phyloP scores from a whole-genome alignment of 441 rosid genomes.

The Eruca vesicaria region DNA sequence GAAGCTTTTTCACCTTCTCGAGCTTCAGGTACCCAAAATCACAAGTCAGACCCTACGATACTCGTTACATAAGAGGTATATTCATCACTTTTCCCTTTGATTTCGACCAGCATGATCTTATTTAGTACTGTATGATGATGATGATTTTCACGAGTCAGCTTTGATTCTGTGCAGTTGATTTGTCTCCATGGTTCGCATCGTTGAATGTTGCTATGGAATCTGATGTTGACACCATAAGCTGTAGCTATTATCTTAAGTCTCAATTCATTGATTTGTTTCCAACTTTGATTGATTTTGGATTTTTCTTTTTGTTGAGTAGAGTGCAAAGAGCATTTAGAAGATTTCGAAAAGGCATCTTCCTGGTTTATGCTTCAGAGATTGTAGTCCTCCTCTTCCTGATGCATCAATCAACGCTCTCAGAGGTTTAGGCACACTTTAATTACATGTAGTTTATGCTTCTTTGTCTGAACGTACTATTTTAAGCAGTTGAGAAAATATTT shows the following conservation, averaged over 20 bases:
- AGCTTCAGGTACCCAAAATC: slow-evolving; percentile 80
- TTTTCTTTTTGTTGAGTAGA: slow-evolving; percentile 34
- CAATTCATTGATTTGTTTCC: neutral
- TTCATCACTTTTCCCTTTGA: neutral
- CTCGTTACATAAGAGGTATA: slow-evolving; percentile 84
- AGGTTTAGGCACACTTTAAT: too few species aligned
- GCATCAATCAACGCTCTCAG: slow-evolving; percentile 49
- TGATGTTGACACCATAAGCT: slow-evolving; percentile 80
- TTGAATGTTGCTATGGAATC: slow-evolving; percentile 67
- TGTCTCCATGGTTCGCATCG: slow-evolving; percentile 91
- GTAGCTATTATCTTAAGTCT: neutral
- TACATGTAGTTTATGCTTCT: slow-evolving; percentile 31
- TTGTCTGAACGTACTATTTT: slow-evolving; percentile 12
- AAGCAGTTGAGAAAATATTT: neutral
- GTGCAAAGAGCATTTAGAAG: slow-evolving; percentile 43
- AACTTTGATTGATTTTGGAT: neutral
- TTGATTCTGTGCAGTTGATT: slow-evolving; percentile 58
- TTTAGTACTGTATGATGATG: neutral
- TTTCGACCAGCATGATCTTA: neutral
- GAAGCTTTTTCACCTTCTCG: slow-evolving; percentile 53
- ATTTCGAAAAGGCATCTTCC: slow-evolving; percentile 61
- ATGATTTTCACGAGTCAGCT: neutral
- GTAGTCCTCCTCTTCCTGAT: slow-evolving; percentile 92
- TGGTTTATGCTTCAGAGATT: slow-evolving; percentile 84
- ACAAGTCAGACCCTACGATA: slow-evolving; percentile 60